Base-by-base conservation (phyloP, 768 basidiomycete species). In the Polyporus arcularius region DNA sequence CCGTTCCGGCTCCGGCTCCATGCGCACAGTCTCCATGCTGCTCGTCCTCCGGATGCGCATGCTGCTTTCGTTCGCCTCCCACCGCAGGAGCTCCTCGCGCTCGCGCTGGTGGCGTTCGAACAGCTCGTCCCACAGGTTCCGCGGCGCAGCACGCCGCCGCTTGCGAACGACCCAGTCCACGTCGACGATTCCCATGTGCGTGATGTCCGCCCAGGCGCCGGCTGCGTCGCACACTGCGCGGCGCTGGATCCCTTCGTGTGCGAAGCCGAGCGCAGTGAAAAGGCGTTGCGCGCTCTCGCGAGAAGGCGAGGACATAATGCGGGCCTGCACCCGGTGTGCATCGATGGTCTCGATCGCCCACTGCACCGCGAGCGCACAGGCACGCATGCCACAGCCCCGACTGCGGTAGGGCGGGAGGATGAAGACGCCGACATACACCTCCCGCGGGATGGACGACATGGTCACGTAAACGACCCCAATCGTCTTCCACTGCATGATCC, bases 211-310 rank as follows among this genome's bases (percentile, higher is more conserved):
- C 67, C 67, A 72, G n/a, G 71, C 73, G 4, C 67, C 72, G 7
- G 67, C 69, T 4, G 78, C 74, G 61, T 79, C 79, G 66, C 71
- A 81, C 55, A 85, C 81, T 0, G 82, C 78, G 46, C 82, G 78
- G 35, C 87, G 81, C 45, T 81, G 80, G 9, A 78, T 82, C 48
- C 89, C 89, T 72, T 91, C 89, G 60, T 85, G 82, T 7, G 71
- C 70, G 67, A 91, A 89, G 9, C 84, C 83, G 56, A 78, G 66
- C 47, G 76, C 70, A 7, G 83, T 79, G 63, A 89, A 85, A 12
- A 88, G 68, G 15, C 74, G 74, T 30, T 82, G 65, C 1, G 79
- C 78, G 32, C 68, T 71, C 31, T 83, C 76, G 60, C 80, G 82
- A 26, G 70, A 69, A 4, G 78, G 71, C 35, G 75, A 70, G 50